These are phyloP conservation scores for Talaromyces trachyspermus DNA, from an alignment of 495 filamentous ascomycete genomes.

Conservation along the genomic window DNA sequence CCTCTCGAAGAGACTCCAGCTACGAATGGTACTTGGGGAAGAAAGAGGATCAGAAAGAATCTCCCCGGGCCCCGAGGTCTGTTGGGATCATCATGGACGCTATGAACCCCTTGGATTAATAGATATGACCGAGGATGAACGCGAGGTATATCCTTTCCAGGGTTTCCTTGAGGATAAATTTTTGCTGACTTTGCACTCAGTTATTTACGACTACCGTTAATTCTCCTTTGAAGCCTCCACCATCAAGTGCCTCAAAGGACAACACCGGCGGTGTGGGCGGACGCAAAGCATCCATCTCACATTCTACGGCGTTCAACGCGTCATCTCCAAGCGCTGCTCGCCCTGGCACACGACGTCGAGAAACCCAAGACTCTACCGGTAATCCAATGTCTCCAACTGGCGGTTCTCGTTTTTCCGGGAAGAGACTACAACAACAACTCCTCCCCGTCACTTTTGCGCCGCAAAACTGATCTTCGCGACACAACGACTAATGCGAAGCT, in stretches of 20 bases:
- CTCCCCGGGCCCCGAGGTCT: conserved; percentile 66
- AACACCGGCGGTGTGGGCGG: conserved; percentile 47
- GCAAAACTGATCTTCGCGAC: conserved; percentile 66
- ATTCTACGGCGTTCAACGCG: conserved; percentile 41
- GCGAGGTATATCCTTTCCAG: conserved; percentile 54
- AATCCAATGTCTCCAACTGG: conserved; percentile 54
- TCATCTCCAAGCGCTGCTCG: conserved; percentile 57
- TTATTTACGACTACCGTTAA: conserved; percentile 82
- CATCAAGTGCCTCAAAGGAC: conserved; percentile 64
- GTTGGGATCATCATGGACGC: conserved; percentile 78
- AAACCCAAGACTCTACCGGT: conserved; percentile 67
- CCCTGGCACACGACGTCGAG: conserved; percentile 69
- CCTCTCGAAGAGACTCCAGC: conserved; percentile 58
- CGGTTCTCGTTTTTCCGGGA: conserved; percentile 51
- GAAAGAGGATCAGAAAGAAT: conserved; percentile 57
- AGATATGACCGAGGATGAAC: conserved; percentile 77
- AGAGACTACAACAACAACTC: conserved; percentile 50
- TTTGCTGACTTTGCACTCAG: conserved; percentile 32
- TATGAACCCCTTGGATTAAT: conserved; percentile 65
- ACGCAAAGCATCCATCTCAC: conserved; percentile 72
- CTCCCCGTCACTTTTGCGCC: conserved; percentile 62
- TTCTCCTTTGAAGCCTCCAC: conserved; percentile 81
- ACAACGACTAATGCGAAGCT: conserved; percentile 21
- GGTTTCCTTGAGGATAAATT: conserved; percentile 6
- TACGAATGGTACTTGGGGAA: conserved; percentile 66